Percentiles rank a stretch among this genome's conserved stretches.
Conservation (phyloP, 208 protist species). For the Trypanosoma theileri region DNA sequence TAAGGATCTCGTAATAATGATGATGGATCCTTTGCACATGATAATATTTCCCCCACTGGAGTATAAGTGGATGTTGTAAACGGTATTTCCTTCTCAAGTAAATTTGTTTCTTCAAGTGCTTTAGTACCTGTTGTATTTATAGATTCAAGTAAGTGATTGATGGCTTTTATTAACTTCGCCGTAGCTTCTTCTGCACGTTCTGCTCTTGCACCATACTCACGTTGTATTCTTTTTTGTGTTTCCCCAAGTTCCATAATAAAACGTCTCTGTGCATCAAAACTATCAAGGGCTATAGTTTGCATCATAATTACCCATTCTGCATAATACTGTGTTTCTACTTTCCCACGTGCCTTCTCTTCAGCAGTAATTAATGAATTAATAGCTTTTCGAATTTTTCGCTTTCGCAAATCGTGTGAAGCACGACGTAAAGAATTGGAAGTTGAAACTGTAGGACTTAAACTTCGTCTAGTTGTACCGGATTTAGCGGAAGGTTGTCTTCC, state of each 20-base stretch:
- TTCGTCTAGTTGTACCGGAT: too few relatives aligned
- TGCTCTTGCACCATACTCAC: constrained; percentile 32
- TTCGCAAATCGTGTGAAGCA: background rate
- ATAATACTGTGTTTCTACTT: constrained; percentile 29
- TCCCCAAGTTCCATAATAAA: constrained; percentile 37
- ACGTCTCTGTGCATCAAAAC: constrained; percentile 40
- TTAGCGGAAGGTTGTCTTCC: background rate
- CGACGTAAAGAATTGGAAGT: background rate
- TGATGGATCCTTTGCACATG: constrained; percentile 13
- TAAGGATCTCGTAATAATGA: background rate
- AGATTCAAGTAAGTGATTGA: constrained; percentile 31
- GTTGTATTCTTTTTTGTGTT: constrained; percentile 15
- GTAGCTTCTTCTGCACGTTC: constrained; percentile 29
- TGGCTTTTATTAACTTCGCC: constrained; percentile 30
- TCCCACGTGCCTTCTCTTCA: constrained; percentile 22
- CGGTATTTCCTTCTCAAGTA: constrained; percentile 35
- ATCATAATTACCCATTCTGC: constrained; percentile 30
- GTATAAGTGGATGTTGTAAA: constrained; percentile 4
- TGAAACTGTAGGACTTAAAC: too few relatives aligned
- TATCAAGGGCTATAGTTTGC: constrained; percentile 31
- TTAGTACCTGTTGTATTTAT: constrained; percentile 29
- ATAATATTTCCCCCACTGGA: background rate
- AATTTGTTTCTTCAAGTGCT: constrained; percentile 26
- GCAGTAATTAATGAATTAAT: background rate
- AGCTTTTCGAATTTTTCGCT: background rate